Base-by-base conservation (phyloP, 768 basidiomycete species). In the Collybia sordida region DNA sequence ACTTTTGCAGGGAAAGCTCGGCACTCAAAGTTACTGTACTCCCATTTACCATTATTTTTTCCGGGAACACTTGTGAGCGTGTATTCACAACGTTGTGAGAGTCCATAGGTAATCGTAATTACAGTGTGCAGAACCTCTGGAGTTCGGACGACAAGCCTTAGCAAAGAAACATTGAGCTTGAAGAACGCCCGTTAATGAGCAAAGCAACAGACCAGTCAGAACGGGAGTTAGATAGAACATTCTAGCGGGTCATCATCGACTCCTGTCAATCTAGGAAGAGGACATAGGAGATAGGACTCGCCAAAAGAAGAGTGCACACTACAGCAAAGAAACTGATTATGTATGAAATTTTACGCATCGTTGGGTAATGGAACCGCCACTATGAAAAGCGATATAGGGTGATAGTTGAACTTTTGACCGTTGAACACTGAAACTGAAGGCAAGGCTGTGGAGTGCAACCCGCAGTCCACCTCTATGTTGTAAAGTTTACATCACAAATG, bases 291-390 rank as follows among this genome's bases (percentile, higher is more conserved):
- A 31, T 31, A 27, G 6, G 31, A 68, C 85, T 54, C 52, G 87
- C 86, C 38, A 88, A 60, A 21, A 75, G 55, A 6, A 85, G 65
- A 4, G 76, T 73, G 12, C 78, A 48, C 3, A 74, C 59, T 1
- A 86, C 79, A 23, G 80, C 78, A 50, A 81, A 55, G 56, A 88
- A 85, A 0, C 86, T 79, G 45, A 86, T 54, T 22, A 77, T 79
- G 54, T 90, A 90, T 0, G 85, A 88, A 0, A 75, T 80, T 59
- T 86, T 88, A 54, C 86, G 74, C 86, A 88, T 86, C 23, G 21
- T 36, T 17, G 34, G 7, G 9, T 15, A 23, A 23, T 1, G 19
- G 23, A 11, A 22, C 31, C 14, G 11, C 11, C 14, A 14, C 31
- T 31, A 31, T n/a, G 31, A 31, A 31, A 12, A 11, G 5, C n/a